Evolutionary conservation across 78 protist genomes (phyloP), one percentile per base, ranked within the genome.

Genomic region (Chrysochromulina tobinii): DNA sequence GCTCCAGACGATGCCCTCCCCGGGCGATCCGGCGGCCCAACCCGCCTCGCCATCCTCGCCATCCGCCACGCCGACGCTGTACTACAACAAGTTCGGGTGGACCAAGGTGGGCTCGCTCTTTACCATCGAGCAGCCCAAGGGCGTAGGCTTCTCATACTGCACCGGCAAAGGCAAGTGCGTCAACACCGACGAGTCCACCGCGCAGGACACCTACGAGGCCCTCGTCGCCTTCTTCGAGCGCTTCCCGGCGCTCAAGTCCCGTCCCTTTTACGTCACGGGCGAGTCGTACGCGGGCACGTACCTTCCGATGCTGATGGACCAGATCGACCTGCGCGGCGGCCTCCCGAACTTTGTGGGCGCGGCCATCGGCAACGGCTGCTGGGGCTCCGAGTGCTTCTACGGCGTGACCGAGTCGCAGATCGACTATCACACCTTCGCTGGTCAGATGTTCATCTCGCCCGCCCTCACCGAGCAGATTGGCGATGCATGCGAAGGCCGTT

Each of bases 271-370:
- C 94, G 27, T 95, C 55, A 73, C 93, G 14, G 97, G 96, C 68
- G 97, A 96, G 90, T 81, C 93, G 55, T 96, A 96, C 88, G 97
- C 90, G 6, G 96, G 96, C 20, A 66, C 48, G 61, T 95, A 94
- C 93, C 89, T 87, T 3, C 93, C 96, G 55, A 54, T 51, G 17
- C 84, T 93, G 21, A 83, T 89, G 27, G 58, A 55, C 6, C 27
- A 8, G 25, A 18, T 79, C 21, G 18, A 14, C 6, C 23, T 8
- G 64, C 11, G 14, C 21, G 85, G 85, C 85, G 38, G 38, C 38
- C 38, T 38, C 0, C 27, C 55, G 21, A 15, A 6, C 21, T 48
- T 84, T 15, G 25, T 11, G 0, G 88, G 88, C 53, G 53, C 53
- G 17, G 88, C 88, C 53, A 64, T 84, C 18, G 88, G 88, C 3